Evolutionary conservation across 257 asterid species (phyloP).

Genomic region (Rauvolfia tetraphylla): DNA sequence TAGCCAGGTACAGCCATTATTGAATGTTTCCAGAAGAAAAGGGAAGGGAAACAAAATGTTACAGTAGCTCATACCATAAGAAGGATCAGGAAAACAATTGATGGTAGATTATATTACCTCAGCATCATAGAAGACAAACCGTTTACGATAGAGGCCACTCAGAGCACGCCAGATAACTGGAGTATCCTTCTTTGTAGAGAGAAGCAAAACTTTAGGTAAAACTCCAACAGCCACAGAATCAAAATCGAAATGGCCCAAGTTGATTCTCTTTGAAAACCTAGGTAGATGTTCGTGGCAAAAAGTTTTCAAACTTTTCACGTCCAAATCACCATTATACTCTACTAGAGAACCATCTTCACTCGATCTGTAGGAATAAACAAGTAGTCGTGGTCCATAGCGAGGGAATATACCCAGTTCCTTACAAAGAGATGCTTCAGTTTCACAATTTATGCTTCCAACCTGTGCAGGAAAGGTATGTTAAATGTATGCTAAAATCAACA

Average conservation of each 20-base stretch:
- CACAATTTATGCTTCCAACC: slow-evolving; percentile 85
- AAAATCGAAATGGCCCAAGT: slow-evolving; percentile 41
- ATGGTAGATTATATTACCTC: slow-evolving; percentile 42
- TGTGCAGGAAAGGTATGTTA: slow-evolving; percentile 24
- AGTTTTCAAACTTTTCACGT: slow-evolving; percentile 50
- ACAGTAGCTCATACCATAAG: too few species aligned
- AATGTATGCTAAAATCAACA: slow-evolving; percentile 8
- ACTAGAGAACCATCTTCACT: slow-evolving; percentile 58
- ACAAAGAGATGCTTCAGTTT: slow-evolving; percentile 63
- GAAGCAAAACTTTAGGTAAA: slow-evolving; percentile 73
- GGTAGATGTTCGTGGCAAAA: slow-evolving; percentile 76
- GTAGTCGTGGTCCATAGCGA: slow-evolving; percentile 57
- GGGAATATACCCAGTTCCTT: slow-evolving; percentile 62
- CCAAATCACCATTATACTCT: slow-evolving; percentile 69
- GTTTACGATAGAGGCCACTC: slow-evolving; percentile 73
- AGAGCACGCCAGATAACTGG: slow-evolving; percentile 91
- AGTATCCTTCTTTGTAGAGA: slow-evolving; percentile 80
- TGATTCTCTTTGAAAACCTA: slow-evolving; percentile 75
- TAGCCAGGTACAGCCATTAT: slow-evolving; percentile 21
- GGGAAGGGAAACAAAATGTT: background rate
- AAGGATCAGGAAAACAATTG: background rate
- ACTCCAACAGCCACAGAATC: slow-evolving; percentile 40
- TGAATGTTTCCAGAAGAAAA: background rate
- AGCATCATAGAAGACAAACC: slow-evolving; percentile 65
- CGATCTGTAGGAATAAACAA: slow-evolving; percentile 56